phyloP scores from a whole-genome alignment of 192 early-diverging fungal genomes.

The Podila minutissima region DNA sequence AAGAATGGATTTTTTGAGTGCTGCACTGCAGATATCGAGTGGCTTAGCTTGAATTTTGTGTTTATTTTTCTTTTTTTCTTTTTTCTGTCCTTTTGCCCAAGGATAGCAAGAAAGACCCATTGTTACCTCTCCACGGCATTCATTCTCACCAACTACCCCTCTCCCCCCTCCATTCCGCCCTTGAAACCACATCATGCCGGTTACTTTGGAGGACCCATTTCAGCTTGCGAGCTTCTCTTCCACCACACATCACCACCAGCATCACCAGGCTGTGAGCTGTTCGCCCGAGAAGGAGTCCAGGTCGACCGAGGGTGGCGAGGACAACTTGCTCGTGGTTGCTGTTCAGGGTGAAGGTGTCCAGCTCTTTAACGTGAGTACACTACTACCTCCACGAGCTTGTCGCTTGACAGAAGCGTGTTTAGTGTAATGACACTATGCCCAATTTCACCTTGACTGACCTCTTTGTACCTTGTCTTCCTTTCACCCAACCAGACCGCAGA shows the following conservation, averaged over 20 bases:
- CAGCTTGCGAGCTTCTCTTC: constrained; percentile 57
- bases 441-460: background rate
- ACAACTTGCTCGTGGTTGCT: constrained; percentile 54
- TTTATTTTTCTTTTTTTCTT: background rate
- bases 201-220: constrained; percentile 60
- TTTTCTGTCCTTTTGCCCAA: background rate
- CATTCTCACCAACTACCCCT: too few species aligned
- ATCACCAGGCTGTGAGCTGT: constrained; percentile 31
- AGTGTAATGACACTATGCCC: background rate
- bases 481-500: constrained; percentile 49
- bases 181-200: constrained; percentile 47
- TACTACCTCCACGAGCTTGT: background rate
- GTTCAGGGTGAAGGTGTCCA: constrained; percentile 63
- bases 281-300: constrained; percentile 20
- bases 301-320: constrained; percentile 15
- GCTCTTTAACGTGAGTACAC: constrained; percentile 57
- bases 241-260: constrained; percentile 38
- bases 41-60: background rate
- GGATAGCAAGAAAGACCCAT: too few species aligned
- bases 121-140: too few species aligned
- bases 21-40: background rate
- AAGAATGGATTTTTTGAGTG: background rate
- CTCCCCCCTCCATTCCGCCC: too few species aligned
- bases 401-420: background rate
- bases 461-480: background rate